These are phyloP conservation scores for Sporothrix pseudoabietina DNA, from an alignment of 2,329 filamentous ascomycete genomes.

Conservation along the genomic window DNA sequence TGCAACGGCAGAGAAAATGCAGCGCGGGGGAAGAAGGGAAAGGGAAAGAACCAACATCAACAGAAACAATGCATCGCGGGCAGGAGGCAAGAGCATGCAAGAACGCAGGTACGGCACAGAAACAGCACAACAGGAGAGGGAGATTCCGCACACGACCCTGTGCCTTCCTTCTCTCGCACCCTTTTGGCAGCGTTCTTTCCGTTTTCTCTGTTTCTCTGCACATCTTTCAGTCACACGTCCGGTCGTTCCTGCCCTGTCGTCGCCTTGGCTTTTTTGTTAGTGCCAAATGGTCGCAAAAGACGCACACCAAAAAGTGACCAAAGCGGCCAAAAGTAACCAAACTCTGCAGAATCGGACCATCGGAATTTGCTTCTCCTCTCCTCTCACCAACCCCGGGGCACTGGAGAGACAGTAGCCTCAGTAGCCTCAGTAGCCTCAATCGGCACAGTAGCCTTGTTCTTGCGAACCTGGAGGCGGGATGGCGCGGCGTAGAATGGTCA, in stretches of 20 bases:
- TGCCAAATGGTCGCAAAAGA: slow-evolving; percentile 14
- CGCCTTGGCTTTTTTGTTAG: slow-evolving; percentile 9
- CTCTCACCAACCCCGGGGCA: slow-evolving; percentile 4
- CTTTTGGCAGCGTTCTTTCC: background rate
- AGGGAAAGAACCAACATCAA: background rate
- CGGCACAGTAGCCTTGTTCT: background rate
- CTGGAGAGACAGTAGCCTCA: slow-evolving; percentile 1
- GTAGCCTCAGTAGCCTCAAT: too few species aligned
- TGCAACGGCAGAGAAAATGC: background rate
- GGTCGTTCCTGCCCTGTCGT: slow-evolving; percentile 1
- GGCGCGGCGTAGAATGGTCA: slow-evolving; percentile 19
- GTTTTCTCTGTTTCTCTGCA: background rate
- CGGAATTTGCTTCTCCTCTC: slow-evolving; percentile 3
- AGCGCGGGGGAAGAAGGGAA: background rate
- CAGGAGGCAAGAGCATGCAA: background rate
- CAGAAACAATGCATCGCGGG: background rate
- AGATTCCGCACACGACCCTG: background rate
- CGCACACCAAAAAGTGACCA: background rate
- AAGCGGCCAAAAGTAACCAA: background rate
- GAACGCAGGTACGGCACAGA: background rate
- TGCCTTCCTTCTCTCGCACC: background rate
- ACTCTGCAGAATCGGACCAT: slow-evolving; percentile 20
- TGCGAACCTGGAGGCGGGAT: slow-evolving; percentile 18
- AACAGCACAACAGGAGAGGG: background rate
- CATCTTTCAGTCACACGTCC: background rate